A percentile compares a stretch with the other conserved stretches of the same genome.
Conservation (phyloP, 176 grass and related monocot genomes). For the Carex cristatella region DNA sequence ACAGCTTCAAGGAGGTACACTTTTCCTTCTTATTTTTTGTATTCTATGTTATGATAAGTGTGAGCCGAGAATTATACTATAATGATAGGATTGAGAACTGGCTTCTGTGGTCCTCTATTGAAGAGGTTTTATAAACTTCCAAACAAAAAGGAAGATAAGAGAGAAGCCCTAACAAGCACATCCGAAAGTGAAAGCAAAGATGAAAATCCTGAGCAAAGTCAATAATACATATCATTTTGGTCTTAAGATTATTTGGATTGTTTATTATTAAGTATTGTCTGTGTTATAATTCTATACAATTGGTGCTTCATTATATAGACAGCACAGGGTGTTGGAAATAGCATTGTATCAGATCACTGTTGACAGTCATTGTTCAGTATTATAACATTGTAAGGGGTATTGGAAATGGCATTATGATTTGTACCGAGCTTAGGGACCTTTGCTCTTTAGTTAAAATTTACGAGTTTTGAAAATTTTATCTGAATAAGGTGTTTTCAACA, state of each 20-base stretch:
- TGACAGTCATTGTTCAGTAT: not conserved
- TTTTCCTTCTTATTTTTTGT: not conserved
- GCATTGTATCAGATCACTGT: not conserved
- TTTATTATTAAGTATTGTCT: not conserved
- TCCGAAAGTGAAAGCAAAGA: not conserved
- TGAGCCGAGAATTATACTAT: not conserved
- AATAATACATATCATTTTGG: not conserved
- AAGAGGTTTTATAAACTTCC: not conserved
- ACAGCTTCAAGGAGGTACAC: slow-evolving; percentile 88
- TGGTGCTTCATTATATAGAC: not conserved
- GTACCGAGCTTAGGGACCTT: slow-evolving; percentile 1
- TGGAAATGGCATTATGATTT: not conserved
- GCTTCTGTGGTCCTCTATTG: not conserved
- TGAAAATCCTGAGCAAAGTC: not conserved
- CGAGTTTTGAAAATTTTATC: not conserved
- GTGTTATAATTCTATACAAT: not conserved
- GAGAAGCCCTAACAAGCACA: not conserved
- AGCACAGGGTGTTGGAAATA: not conserved
- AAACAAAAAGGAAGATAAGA: not conserved
- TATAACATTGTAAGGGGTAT: not conserved
- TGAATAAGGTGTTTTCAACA: slow-evolving; percentile 32
- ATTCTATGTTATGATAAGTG: slow-evolving; percentile 6
- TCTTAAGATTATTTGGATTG: not conserved
- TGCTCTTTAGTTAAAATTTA: slow-evolving; percentile 26
- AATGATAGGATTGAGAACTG: not conserved